Evolutionary conservation across 805 yeast genomes (phyloP), one percentile per base, ranked within the genome.

Genomic region (Monosporozyma siamensis): DNA sequence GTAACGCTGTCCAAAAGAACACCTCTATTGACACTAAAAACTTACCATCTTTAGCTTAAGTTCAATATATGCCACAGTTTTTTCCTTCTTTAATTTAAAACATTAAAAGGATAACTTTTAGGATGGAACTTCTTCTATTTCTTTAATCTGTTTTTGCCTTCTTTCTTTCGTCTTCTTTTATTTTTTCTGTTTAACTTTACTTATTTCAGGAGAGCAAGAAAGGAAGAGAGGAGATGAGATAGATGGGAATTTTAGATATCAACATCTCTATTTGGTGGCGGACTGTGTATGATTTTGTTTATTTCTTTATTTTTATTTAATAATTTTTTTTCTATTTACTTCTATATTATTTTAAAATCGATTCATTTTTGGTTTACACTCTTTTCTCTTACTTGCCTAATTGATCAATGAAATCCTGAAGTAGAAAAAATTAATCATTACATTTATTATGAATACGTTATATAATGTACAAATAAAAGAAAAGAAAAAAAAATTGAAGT

Each of bases 31-130:
- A 74, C 64, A 82, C 78, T 65, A 70, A 72, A 64, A 77, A 77
- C 76, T 80, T 81, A 77, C 88, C 89, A 66, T 72, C 87, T 61
- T 77, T 81, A 64, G 72, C 68, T 52, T 67, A 65, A 62, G 43
- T 30, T 29, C 32, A 29, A 29, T 29, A 29, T 29, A 29, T 29
- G 32, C 32, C 32, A 29, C 29, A n/a, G n/a, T n/a, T n/a, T n/a
- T n/a, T n/a, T n/a, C n/a, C n/a, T n/a, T n/a, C n/a, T 6, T 9
- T 6, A 10, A 6, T 29, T 29, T 18, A 29, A 27, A 29, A 6
- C 15, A 27, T n/a, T 27, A n/a, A n/a, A n/a, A n/a, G n/a, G 27
- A 29, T 29, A 15, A 29, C 32, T 29, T 29, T 29, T 29, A 20
- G 32, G 32, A 29, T 29, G 32, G 32, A 29, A 29, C 32, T 29